Base-by-base conservation (phyloP, 2,329 filamentous ascomycete genomes). In the Lecanicillium sp. region DNA sequence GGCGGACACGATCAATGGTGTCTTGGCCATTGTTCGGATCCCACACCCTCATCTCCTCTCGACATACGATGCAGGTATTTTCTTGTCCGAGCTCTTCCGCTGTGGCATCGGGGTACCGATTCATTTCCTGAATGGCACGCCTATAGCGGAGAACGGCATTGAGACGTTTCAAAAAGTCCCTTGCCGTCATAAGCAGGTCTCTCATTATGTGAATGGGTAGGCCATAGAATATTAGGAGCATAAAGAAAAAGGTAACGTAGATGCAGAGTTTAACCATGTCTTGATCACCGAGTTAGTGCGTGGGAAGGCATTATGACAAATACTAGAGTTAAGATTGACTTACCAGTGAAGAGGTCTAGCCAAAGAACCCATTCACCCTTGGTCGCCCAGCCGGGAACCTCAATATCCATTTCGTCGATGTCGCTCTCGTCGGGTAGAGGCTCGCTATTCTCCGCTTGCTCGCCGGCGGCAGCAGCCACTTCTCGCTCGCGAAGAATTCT, bases 51-150 rank as follows among this genome's bases (percentile, higher is more conserved):
- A 98, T 98, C 47, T 94, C 87, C 58, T 98, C 92, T 44, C 92
- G 80, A 60, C 92, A 98, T 40, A 98, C 95, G 50, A 98, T 98
- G 60, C 92, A 98, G 3, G 92, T 94, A 53, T 94, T 87, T 57
- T 96, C 90, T 35, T 85, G 74, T 19, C 72, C 69, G 17, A 98
- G 77, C 48, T 98, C 90, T 48, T 94, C 87, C 2, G 77, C 72
- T 1, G 86, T 95, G 2, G 92, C 92, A 57, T 98, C 92, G 4
- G 86, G 84, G 56, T 96, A 97, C 44, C 78, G 77, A 55, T 94
- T 92, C 88, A 98, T 97, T 56, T 97, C 87, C 49, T 84, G 77
- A 3, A 94, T 88, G 3, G 92, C 92, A 53, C 87, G 87, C 41
- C 89, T 81, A 59, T 97, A 98, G 44, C 87, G 81, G 47, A 95